phyloP scores from a whole-genome alignment of 202 grass and related monocot genomes.

The Carex sylvatica region DNA sequence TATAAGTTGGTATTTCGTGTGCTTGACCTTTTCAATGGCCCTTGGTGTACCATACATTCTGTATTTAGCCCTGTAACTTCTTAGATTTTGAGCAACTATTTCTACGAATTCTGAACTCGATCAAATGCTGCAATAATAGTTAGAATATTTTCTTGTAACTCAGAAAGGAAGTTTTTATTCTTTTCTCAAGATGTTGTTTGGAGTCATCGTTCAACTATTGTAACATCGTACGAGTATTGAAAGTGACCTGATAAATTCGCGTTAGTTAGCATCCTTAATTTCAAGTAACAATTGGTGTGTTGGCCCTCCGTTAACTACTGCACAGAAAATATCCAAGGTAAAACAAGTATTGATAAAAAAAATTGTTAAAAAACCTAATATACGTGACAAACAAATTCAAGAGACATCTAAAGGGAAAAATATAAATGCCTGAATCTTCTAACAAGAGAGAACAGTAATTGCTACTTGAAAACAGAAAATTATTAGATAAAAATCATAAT shows the following conservation, averaged over 20 bases:
- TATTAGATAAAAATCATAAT: constrained; percentile 6
- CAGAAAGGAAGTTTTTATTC: background rate
- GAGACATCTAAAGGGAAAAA: background rate
- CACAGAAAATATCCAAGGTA: background rate
- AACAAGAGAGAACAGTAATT: background rate
- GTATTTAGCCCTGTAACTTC: background rate
- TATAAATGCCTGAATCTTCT: background rate
- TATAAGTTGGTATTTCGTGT: background rate
- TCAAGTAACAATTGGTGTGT: background rate
- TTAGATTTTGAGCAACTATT: background rate
- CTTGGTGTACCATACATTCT: constrained; percentile 17
- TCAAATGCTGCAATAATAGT: background rate
- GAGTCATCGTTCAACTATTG: background rate
- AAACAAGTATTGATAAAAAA: background rate
- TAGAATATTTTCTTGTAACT: background rate
- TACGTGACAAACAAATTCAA: background rate
- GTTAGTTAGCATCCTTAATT: background rate
- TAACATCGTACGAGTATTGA: background rate
- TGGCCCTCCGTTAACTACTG: background rate
- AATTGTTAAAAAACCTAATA: background rate
- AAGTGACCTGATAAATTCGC: background rate
- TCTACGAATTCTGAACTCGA: background rate
- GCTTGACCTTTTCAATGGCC: background rate
- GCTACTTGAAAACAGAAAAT: background rate
- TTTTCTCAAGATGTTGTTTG: background rate